These are phyloP conservation scores for Tagetes erecta DNA, from an alignment of 129 eudicot genomes.

Conservation along the genomic window DNA sequence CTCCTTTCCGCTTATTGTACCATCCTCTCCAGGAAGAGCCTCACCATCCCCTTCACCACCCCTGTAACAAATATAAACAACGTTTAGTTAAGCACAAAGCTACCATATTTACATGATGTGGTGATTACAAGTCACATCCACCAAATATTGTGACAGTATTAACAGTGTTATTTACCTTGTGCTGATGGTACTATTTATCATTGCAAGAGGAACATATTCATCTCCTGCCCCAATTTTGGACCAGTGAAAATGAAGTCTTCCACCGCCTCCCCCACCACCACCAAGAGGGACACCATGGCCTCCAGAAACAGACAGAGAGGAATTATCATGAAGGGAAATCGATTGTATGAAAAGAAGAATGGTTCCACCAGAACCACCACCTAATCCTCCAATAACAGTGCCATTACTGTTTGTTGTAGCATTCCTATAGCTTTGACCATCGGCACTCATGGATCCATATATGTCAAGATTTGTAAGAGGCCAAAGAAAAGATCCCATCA, in stretches of 20 bases:
- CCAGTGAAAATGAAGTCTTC: conserved; percentile 94
- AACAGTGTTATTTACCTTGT: conserved; percentile 46
- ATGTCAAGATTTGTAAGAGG: conserved; percentile 71
- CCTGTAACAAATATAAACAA: conserved; percentile 40
- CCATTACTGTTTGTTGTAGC: conserved; percentile 51
- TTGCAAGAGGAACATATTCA: conserved; percentile 74
- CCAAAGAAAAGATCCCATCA: conserved; percentile 75
- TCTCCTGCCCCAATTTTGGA: conserved; percentile 63
- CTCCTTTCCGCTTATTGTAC: conserved; percentile 76
- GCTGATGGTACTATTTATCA: conserved; percentile 58
- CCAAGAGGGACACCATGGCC: conserved; percentile 78
- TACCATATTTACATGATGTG: background rate
- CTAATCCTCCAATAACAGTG: conserved; percentile 62
- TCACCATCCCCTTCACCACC: conserved; percentile 83
- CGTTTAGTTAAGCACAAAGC: background rate
- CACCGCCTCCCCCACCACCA: conserved; percentile 92
- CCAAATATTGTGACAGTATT: background rate
- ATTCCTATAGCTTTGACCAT: conserved; percentile 67
- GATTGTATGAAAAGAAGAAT: conserved; percentile 69
- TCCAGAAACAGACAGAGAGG: conserved; percentile 68
- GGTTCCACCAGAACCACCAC: conserved; percentile 92
- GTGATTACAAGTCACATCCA: background rate
- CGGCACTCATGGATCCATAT: conserved; percentile 76
- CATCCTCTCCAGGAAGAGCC: conserved; percentile 75
- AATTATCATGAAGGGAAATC: conserved; percentile 50